Percentiles rank a stretch among this genome's conserved stretches.
phyloP scores from a whole-genome alignment of 2,329 filamentous ascomycete genomes.

The Fusarium miscanthi region DNA sequence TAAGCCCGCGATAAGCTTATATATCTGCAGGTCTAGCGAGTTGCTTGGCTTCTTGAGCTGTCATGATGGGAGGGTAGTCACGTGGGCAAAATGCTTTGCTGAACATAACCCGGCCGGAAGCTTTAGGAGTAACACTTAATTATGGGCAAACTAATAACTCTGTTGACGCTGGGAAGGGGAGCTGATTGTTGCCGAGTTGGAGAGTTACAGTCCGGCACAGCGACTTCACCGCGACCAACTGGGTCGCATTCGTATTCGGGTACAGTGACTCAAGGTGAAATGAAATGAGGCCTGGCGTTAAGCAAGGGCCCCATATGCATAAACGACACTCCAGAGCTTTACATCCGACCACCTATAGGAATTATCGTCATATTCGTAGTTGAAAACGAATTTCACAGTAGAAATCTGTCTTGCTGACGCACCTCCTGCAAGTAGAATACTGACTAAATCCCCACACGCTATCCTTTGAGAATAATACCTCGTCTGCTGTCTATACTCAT shows the following conservation, averaged over 20 bases:
- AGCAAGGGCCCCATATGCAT: neutral
- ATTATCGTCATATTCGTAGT: neutral
- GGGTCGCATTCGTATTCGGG: slow-evolving; percentile 25
- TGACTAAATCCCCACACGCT: neutral
- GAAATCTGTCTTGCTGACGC: neutral
- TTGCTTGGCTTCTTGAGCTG: slow-evolving; percentile 10
- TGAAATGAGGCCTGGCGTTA: slow-evolving; percentile 11
- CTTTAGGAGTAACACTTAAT: neutral
- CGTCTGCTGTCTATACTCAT: neutral
- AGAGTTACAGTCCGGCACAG: neutral
- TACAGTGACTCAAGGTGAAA: neutral
- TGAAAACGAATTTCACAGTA: neutral
- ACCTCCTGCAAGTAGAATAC: neutral
- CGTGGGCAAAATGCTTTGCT: neutral
- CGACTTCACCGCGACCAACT: neutral
- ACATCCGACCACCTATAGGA: neutral
- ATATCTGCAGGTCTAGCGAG: slow-evolving; percentile 13
- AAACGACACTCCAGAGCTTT: neutral
- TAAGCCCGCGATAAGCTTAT: slow-evolving; percentile 39
- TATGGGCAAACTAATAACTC: neutral
- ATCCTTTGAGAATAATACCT: neutral
- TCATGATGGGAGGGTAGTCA: neutral
- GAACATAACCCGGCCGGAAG: neutral
- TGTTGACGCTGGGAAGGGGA: neutral
- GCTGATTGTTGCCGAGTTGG: neutral